phyloP scores from a whole-genome alignment of 2,329 filamentous ascomycete genomes.

The Botrytis squamosa region DNA sequence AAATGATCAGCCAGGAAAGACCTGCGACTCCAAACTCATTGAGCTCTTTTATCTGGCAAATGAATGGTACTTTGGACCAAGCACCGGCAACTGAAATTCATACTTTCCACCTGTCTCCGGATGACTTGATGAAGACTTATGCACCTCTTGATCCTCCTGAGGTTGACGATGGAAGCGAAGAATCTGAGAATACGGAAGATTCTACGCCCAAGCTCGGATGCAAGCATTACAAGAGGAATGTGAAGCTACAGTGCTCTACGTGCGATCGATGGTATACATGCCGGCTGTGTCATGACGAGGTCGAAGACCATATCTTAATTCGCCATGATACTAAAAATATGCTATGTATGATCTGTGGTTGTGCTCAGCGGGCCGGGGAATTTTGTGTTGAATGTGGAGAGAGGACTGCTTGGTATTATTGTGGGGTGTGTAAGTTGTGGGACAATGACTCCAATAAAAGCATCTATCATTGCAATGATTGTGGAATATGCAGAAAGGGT shows the following conservation, averaged over 20 bases:
- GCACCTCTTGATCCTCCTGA: conserved; percentile 54
- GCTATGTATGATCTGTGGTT: conserved; percentile 94
- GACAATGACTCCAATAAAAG: conserved; percentile 87
- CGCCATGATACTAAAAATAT: conserved; percentile 87
- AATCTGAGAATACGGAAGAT: conserved; percentile 35
- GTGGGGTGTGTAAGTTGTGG: conserved; percentile 93
- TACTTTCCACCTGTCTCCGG: conserved; percentile 53
- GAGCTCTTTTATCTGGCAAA: conserved; percentile 60
- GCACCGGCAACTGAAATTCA: conserved; percentile 30
- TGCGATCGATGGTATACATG: conserved; percentile 94
- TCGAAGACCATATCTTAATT: conserved; percentile 75
- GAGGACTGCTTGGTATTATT: conserved; percentile 85
- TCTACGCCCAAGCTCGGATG: conserved; percentile 64
- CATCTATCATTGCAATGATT: conserved; percentile 95
- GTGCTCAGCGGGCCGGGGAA: conserved; percentile 78
- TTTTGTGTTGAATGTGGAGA: conserved; percentile 74
- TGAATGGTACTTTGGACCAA: conserved; percentile 36
- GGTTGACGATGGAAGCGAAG: conserved; percentile 45
- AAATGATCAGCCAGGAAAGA: conserved; percentile 43
- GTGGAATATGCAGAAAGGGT: conserved; percentile 90
- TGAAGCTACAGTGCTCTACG: conserved; percentile 89
- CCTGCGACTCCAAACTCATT: conserved; percentile 47
- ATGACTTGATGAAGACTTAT: conserved; percentile 68
- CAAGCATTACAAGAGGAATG: conserved; percentile 89
- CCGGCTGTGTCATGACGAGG: conserved; percentile 86